phyloP scores from a whole-genome alignment of 2,329 filamentous ascomycete species.

The Trichoderma breve region DNA sequence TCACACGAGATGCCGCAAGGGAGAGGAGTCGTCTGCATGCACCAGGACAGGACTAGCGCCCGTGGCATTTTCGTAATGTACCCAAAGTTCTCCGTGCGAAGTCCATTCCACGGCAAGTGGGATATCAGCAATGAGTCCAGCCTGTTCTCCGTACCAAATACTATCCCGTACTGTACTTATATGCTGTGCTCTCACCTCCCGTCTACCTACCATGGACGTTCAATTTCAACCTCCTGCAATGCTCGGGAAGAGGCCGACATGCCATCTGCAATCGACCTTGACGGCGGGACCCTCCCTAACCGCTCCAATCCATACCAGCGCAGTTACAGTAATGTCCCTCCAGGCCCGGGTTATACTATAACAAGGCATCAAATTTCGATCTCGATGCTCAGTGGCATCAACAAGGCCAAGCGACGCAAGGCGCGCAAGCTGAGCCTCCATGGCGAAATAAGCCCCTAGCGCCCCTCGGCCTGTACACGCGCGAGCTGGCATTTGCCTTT shows the following conservation, averaged over 20 bases:
- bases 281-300: not conserved
- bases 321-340: not conserved
- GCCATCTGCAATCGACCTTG: not conserved
- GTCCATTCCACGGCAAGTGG: not conserved
- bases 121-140: not conserved
- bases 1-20: not conserved
- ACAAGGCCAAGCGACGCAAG: not conserved
- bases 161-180: not conserved
- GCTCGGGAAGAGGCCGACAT: conserved; percentile 8
- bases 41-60: conserved; percentile 3
- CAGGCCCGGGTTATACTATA: not conserved
- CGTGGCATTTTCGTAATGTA: conserved; percentile 1
- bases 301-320: not conserved
- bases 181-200: not conserved
- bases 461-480: not conserved
- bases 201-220: not conserved
- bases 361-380: not conserved
- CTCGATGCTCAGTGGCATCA: not conserved
- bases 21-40: not conserved
- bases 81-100: not conserved
- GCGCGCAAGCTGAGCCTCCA: conserved; percentile 5
- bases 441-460: not conserved
- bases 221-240: not conserved
- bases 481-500: not conserved
- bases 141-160: not conserved